phyloP scores from a whole-genome alignment of 805 yeast genomes.

The Candida ficus region DNA sequence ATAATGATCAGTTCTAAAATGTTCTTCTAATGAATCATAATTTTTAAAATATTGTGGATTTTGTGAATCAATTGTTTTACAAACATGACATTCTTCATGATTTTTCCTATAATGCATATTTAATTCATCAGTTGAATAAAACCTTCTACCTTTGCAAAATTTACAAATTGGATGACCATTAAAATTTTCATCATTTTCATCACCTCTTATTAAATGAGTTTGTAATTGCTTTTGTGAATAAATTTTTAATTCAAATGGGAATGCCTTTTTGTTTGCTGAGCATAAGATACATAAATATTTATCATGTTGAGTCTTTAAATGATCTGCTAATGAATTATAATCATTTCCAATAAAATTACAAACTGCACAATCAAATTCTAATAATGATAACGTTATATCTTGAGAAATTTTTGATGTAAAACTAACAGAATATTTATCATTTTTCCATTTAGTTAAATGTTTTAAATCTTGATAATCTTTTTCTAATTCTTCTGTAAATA shows the following conservation, averaged over 20 bases:
- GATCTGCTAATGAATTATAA: conserved; percentile 59
- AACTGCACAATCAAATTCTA: conserved; percentile 46
- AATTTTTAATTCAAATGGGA: conserved; percentile 62
- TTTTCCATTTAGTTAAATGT: conserved; percentile 28
- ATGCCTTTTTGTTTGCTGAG: conserved; percentile 68
- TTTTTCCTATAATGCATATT: conserved; percentile 72
- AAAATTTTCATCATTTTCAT: conserved; percentile 56
- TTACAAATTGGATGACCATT: conserved; percentile 86
- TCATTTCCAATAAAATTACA: conserved; percentile 27
- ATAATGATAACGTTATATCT: conserved; percentile 43
- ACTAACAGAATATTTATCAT: conserved; percentile 46
- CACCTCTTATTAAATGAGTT: conserved; percentile 71
- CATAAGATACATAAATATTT: conserved; percentile 71
- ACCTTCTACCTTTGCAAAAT: conserved; percentile 68
- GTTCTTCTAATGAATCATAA: conserved; percentile 69
- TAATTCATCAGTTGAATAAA: conserved; percentile 86
- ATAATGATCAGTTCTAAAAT: conserved; percentile 70
- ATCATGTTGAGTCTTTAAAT: conserved; percentile 59
- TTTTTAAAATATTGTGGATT: conserved; percentile 72
- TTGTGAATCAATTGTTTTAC: conserved; percentile 62
- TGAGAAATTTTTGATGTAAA: conserved; percentile 53
- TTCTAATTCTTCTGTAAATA: conserved; percentile 47
- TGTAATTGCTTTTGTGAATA: conserved; percentile 59
- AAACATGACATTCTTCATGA: conserved; percentile 88
- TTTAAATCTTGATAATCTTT: conserved; percentile 35